Conservation (phyloP, 164 flowering plant species). For the Vitis riparia region DNA sequence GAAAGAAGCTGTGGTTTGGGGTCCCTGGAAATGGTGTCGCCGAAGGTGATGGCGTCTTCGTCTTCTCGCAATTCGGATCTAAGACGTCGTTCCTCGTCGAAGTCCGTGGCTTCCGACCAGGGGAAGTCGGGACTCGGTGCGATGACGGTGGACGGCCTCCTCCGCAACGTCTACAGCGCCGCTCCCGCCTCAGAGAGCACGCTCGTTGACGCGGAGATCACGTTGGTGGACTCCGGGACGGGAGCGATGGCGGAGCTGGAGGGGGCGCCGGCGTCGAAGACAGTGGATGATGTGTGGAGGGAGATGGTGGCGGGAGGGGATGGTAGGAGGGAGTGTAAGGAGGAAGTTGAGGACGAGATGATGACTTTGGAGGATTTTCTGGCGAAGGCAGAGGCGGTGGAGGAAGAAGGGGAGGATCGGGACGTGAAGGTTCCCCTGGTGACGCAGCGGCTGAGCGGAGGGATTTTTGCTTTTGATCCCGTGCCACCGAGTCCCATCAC, state of each 20-base stretch:
- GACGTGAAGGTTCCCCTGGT: constrained; percentile 32
- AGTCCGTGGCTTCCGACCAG: constrained; percentile 5
- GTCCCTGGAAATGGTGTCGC: constrained; percentile 42
- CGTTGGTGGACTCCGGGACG: constrained; percentile 8
- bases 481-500: constrained; percentile 19
- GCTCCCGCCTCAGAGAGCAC: constrained; percentile 24
- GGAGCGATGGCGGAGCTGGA: not conserved
- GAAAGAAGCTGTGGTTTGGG: not conserved
- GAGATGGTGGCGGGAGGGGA: constrained; percentile 49
- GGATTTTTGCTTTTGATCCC: constrained; percentile 37
- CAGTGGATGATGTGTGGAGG: constrained; percentile 63
- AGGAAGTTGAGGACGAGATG: constrained; percentile 38
- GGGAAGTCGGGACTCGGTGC: constrained; percentile 6
- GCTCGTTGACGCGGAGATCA: constrained; percentile 28
- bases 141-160: constrained; percentile 52
- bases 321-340: constrained; percentile 20
- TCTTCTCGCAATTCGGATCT: constrained; percentile 53
- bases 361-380: constrained; percentile 81
- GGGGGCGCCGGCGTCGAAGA: constrained; percentile 10
- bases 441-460: constrained; percentile 31
- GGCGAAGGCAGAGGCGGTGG: constrained; percentile 35
- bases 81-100: constrained; percentile 31
- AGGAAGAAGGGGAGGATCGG: constrained; percentile 19
- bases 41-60: constrained; percentile 45
- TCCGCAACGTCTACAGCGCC: constrained; percentile 32